These are phyloP conservation scores for Liriodendron chinense DNA, from an alignment of 164 flowering plant genomes.

Conservation along the genomic window DNA sequence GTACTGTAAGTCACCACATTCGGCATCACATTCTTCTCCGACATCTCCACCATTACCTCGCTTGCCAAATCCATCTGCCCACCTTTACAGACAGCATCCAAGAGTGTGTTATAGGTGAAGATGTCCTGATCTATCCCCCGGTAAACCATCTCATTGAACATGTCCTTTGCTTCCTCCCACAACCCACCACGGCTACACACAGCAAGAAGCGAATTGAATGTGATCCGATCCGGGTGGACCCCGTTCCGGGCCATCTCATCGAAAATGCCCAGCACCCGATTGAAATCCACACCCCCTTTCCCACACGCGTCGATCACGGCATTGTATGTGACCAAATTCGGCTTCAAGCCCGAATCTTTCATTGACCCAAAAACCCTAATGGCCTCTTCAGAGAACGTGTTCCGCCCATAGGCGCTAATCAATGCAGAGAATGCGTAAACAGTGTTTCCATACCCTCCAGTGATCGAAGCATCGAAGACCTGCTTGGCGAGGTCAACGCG, in stretches of 20 bases:
- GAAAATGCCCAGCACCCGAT: constrained; percentile 49
- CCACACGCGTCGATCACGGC: constrained; percentile 97
- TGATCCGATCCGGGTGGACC: constrained; percentile 85
- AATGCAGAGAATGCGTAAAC: constrained; percentile 86
- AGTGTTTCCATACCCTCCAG: constrained; percentile 80
- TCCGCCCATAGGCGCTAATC: constrained; percentile 85
- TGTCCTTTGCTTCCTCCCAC: constrained; percentile 73
- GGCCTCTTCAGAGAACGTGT: constrained; percentile 69
- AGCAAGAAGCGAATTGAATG: constrained; percentile 86
- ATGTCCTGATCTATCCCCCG: constrained; percentile 81
- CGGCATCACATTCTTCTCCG: constrained; percentile 58
- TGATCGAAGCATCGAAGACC: constrained; percentile 61
- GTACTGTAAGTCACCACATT: constrained; percentile 96
- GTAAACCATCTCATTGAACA: constrained; percentile 72
- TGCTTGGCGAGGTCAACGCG: constrained; percentile 62
- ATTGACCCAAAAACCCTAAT: constrained; percentile 64
- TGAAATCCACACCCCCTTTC: constrained; percentile 84
- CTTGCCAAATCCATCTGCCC: constrained; percentile 86
- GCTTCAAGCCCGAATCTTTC: constrained; percentile 68
- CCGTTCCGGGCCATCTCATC: constrained; percentile 76
- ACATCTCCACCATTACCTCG: constrained; percentile 81
- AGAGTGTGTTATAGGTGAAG: constrained; percentile 80
- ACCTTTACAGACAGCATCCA: constrained; percentile 90
- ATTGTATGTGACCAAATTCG: constrained; percentile 91
- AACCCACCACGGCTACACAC: constrained; percentile 83